A percentile compares a stretch with the other conserved stretches of the same genome.
phyloP scores from a whole-genome alignment of 1,139 yeast species.

The Suhomyces ambrosiae region DNA sequence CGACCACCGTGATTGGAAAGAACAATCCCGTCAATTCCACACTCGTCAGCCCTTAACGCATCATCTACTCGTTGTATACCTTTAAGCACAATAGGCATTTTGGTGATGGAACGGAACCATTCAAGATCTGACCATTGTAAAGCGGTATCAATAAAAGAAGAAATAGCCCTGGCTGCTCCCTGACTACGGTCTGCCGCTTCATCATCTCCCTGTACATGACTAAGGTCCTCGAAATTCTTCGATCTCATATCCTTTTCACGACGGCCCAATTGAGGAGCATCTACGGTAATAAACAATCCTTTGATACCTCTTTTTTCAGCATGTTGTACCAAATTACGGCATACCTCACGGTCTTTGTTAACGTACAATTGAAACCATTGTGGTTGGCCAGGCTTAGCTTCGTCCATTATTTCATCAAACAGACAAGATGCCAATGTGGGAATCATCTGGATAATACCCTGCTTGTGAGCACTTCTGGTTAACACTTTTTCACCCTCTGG shows the following conservation, averaged over 20 bases:
- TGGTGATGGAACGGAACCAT: slow-evolving; percentile 59
- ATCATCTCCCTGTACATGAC: slow-evolving; percentile 61
- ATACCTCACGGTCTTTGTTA: slow-evolving; percentile 63
- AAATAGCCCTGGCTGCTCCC: slow-evolving; percentile 86
- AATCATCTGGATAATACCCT: slow-evolving; percentile 75
- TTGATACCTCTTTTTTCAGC: slow-evolving; percentile 77
- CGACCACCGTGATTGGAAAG: slow-evolving; percentile 78
- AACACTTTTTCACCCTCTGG: slow-evolving; percentile 77
- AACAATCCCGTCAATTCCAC: slow-evolving; percentile 64
- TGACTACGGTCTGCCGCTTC: slow-evolving; percentile 66
- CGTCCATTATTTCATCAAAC: slow-evolving; percentile 67
- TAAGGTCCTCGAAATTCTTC: slow-evolving; percentile 42
- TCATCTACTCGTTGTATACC: slow-evolving; percentile 76
- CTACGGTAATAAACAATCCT: slow-evolving; percentile 85
- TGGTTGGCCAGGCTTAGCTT: slow-evolving; percentile 53
- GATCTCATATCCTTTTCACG: slow-evolving; percentile 70
- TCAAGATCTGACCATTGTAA: slow-evolving; percentile 62
- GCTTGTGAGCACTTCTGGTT: slow-evolving; percentile 70
- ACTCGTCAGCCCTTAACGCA: slow-evolving; percentile 61
- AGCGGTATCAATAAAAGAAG: slow-evolving; percentile 78
- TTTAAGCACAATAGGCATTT: slow-evolving; percentile 67
- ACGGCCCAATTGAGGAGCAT: slow-evolving; percentile 93
- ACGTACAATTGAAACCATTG: slow-evolving; percentile 95
- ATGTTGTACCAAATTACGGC: slow-evolving; percentile 61
- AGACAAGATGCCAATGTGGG: slow-evolving; percentile 79